Percentiles rank a stretch among this genome's conserved stretches.
Conservation (phyloP, 2,329 filamentous ascomycete species). For the Xylaria sp. region DNA sequence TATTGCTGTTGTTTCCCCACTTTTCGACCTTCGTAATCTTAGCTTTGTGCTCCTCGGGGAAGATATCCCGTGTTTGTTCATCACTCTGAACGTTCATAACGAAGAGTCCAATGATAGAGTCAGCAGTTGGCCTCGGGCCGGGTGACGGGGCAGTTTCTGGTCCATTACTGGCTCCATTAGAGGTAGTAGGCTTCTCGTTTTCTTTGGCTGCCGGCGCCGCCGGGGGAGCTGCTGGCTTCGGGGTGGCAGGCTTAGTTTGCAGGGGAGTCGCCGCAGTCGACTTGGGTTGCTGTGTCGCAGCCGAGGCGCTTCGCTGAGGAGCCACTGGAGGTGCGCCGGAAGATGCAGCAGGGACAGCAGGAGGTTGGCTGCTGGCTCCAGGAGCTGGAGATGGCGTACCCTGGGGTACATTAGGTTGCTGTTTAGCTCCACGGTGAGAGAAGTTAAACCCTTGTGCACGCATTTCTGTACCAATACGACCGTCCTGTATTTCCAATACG, state of each 20-base stretch:
- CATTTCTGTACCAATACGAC: conserved; percentile 98
- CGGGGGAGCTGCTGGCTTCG: conserved; percentile 56
- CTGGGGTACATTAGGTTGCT: conserved; percentile 60
- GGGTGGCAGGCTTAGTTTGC: conserved; percentile 59
- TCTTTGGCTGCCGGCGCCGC: conserved; percentile 62
- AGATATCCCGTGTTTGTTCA: conserved; percentile 83
- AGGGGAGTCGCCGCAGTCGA: conserved; percentile 58
- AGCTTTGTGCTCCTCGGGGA: conserved; percentile 81
- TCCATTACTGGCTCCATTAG: conserved; percentile 66
- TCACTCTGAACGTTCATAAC: conserved; percentile 87
- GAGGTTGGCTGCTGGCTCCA: conserved; percentile 47
- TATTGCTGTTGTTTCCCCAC: conserved; percentile 72
- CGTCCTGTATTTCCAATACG: conserved; percentile 93
- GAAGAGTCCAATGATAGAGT: conserved; percentile 86
- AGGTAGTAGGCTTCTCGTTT: conserved; percentile 63
- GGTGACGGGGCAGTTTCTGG: conserved; percentile 67
- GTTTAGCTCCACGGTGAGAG: conserved; percentile 90
- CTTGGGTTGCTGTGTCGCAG: conserved; percentile 55
- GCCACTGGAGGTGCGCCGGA: conserved; percentile 48
- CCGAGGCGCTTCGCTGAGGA: conserved; percentile 52
- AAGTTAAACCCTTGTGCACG: conserved; percentile 99
- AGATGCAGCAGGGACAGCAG: conserved; percentile 48
- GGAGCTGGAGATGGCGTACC: conserved; percentile 53
- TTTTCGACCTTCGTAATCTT: conserved; percentile 86
- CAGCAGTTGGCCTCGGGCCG: conserved; percentile 67